Percentiles rank a stretch among this genome's conserved stretches.
Evolutionary conservation across 2,329 filamentous ascomycete species (phyloP).

Genomic region (Paramyrothecium sp.): DNA sequence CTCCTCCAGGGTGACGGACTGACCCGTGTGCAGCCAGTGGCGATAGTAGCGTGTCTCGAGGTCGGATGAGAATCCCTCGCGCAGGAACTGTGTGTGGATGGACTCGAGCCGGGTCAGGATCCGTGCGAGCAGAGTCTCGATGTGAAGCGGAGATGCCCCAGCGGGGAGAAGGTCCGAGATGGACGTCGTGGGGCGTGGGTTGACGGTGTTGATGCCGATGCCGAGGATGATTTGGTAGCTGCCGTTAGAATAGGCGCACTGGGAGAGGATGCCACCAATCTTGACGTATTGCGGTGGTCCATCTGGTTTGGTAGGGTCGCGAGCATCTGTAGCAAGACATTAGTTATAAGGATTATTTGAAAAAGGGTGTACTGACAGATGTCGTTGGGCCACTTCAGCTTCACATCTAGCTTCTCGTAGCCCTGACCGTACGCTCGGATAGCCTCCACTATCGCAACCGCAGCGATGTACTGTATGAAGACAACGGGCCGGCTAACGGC

Average conservation of each 20-base stretch:
- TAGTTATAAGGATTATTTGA: accelerated
- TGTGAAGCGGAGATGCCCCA: slow-evolving; percentile 54
- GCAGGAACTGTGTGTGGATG: slow-evolving; percentile 73
- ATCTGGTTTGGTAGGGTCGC: slow-evolving; percentile 56
- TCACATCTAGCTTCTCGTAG: slow-evolving; percentile 75
- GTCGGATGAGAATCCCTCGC: slow-evolving; percentile 68
- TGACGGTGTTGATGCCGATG: slow-evolving; percentile 82
- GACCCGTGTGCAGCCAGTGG: slow-evolving; percentile 82
- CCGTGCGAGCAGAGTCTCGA: slow-evolving; percentile 79
- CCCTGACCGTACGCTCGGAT: slow-evolving; percentile 76
- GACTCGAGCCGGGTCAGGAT: slow-evolving; percentile 77
- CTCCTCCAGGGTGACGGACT: slow-evolving; percentile 71
- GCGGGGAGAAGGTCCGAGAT: slow-evolving; percentile 69
- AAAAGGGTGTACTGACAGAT: slow-evolving; percentile 56
- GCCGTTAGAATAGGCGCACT: slow-evolving; percentile 75
- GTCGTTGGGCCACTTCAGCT: slow-evolving; percentile 97
- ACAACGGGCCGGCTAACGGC: slow-evolving; percentile 75
- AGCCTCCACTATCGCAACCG: slow-evolving; percentile 81
- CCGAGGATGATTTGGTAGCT: slow-evolving; percentile 85
- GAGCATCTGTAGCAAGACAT: slow-evolving; percentile 48
- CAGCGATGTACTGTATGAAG: slow-evolving; percentile 91
- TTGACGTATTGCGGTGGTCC: slow-evolving; percentile 67
- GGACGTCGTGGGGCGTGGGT: slow-evolving; percentile 82
- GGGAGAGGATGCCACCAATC: slow-evolving; percentile 89
- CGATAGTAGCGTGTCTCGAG: slow-evolving; percentile 78